Evolutionary conservation across 176 grass and related monocot species (phyloP).

Genomic region (Zea luxurians): DNA sequence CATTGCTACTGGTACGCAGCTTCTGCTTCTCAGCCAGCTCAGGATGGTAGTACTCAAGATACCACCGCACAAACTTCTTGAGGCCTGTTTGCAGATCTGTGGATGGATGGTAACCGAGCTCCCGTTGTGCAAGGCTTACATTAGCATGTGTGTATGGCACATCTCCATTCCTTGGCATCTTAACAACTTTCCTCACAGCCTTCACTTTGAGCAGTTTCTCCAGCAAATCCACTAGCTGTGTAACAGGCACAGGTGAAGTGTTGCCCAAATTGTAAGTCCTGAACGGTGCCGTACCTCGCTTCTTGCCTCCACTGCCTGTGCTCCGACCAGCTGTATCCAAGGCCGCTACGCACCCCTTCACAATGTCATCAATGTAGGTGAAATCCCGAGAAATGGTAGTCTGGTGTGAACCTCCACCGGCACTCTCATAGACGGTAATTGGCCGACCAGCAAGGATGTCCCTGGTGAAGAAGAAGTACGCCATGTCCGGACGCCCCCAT

Average conservation of each 20-base stretch:
- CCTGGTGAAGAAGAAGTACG: conserved; percentile 78
- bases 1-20: conserved; percentile 38
- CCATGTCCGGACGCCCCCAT: conserved; percentile 83
- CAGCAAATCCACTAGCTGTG: conserved; percentile 73
- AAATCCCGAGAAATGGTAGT: conserved; percentile 75
- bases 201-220: conserved; percentile 89
- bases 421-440: conserved; percentile 71
- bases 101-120: conserved; percentile 71
- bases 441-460: conserved; percentile 71
- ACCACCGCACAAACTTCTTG: conserved; percentile 84
- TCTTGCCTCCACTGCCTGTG: conserved; percentile 72
- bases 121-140: conserved; percentile 71
- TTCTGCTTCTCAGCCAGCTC: conserved; percentile 57
- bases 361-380: conserved; percentile 91
- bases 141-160: conserved; percentile 86
- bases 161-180: conserved; percentile 89
- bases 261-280: conserved; percentile 80
- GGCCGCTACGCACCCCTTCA: conserved; percentile 73
- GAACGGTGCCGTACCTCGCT: conserved; percentile 62
- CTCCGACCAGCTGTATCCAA: conserved; percentile 69
- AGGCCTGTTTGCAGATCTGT: conserved; percentile 80
- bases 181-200: conserved; percentile 65
- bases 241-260: conserved; percentile 74
- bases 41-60: conserved; percentile 71
- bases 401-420: conserved; percentile 54